phyloP scores from a whole-genome alignment of 1,139 yeast species.

The Suhomyces choctaworum region DNA sequence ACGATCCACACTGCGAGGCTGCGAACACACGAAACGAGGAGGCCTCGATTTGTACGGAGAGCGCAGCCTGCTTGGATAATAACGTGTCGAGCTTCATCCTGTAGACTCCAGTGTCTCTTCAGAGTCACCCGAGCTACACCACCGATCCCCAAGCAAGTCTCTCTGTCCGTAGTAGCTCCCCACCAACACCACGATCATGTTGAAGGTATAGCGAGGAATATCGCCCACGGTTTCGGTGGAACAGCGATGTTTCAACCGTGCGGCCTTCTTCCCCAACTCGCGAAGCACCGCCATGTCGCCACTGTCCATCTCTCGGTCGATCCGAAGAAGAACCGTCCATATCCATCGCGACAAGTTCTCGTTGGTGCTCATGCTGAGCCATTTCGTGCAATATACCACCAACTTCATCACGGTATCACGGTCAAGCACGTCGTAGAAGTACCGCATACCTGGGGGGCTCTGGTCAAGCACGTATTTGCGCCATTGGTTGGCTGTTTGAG shows the following conservation, averaged over 20 bases:
- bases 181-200: constrained; percentile 35
- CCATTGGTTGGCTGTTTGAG: constrained; percentile 35
- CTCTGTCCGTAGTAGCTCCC: constrained; percentile 39
- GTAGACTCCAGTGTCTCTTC: too few relatives aligned
- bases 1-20: neutral
- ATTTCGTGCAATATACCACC: constrained; percentile 36
- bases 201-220: constrained; percentile 28
- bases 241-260: constrained; percentile 23
- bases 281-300: constrained; percentile 38
- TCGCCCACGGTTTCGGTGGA: constrained; percentile 9
- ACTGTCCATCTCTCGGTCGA: constrained; percentile 36
- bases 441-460: constrained; percentile 31
- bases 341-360: constrained; percentile 41
- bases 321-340: constrained; percentile 34
- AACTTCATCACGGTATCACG: constrained; percentile 38
- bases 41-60: too few relatives aligned
- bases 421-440: constrained; percentile 25
- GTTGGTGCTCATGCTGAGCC: constrained; percentile 37
- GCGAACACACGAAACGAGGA: neutral
- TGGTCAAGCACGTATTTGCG: constrained; percentile 28
- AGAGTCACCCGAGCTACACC: neutral
- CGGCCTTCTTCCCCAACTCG: constrained; percentile 43
- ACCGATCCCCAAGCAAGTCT: constrained; percentile 25
- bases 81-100: too few relatives aligned
- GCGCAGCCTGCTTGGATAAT: too few relatives aligned